phyloP scores from a whole-genome alignment of 345 rosid species.

The Noccaea bulbosa region DNA sequence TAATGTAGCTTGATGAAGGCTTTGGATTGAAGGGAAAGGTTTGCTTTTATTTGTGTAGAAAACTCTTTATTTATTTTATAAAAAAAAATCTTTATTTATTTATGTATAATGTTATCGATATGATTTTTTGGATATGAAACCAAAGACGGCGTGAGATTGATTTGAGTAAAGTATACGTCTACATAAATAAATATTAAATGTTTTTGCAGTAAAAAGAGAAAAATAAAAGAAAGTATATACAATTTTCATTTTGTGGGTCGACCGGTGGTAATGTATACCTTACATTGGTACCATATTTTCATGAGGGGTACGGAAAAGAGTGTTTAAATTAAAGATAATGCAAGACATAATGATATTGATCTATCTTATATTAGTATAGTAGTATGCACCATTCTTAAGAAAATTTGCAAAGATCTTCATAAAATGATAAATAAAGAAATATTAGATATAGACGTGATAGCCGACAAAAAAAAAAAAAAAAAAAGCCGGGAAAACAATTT shows the following conservation, averaged over 20 bases:
- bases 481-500: no score
- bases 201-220: neutral
- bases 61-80: no score
- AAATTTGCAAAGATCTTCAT: no score
- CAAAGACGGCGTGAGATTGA: conserved; percentile 34
- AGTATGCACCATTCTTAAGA: no score
- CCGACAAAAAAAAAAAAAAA: no score
- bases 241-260: neutral
- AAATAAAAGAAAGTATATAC: neutral
- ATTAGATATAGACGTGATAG: no score
- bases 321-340: no score
- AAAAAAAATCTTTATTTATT: neutral
- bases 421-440: no score
- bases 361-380: no score
- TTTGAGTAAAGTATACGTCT: conserved; percentile 45
- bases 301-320: neutral
- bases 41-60: conserved; percentile 8
- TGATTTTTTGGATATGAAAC: conserved; percentile 14
- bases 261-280: neutral
- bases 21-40: conserved; percentile 44
- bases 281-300: neutral
- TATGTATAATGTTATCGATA: conserved; percentile 8
- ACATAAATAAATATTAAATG: neutral
- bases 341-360: no score
- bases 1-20: conserved; percentile 40